These are phyloP conservation scores for Gleditsia sinensis DNA, from an alignment of 306 rosid genomes.

Conservation along the genomic window DNA sequence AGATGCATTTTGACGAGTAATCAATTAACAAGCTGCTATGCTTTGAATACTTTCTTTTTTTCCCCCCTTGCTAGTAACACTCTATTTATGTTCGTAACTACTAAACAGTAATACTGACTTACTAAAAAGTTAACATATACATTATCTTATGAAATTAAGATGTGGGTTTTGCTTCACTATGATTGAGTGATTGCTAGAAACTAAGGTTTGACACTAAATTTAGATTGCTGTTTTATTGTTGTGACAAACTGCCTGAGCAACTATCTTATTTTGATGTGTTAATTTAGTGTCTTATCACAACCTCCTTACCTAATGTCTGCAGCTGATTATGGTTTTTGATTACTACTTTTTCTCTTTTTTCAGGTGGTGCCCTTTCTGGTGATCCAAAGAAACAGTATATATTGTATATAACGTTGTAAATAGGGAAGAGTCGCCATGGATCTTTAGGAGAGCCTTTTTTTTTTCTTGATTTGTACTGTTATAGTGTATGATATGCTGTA, in stretches of 20 bases:
- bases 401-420: conserved; percentile 47
- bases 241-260: not conserved
- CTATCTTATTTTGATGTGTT: too few species aligned
- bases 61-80: not conserved
- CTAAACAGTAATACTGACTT: not conserved
- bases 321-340: conserved; percentile 2
- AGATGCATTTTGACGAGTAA: not conserved
- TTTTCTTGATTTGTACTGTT: not conserved
- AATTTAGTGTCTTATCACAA: too few species aligned
- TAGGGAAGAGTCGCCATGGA: conserved; percentile 31
- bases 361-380: conserved; percentile 99
- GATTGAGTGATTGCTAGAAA: not conserved
- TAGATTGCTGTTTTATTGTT: not conserved
- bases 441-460: not conserved
- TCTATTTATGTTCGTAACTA: not conserved
- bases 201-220: not conserved
- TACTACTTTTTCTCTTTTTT: conserved; percentile 10
- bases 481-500: conserved; percentile 30
- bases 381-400: conserved; percentile 37
- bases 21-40: not conserved
- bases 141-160: not conserved
- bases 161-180: not conserved
- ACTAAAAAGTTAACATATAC: too few species aligned
- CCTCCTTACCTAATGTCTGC: too few species aligned
- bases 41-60: not conserved